Evolutionary conservation across 2,329 filamentous ascomycete genomes (phyloP), one percentile per base, ranked within the genome.

Genomic region (Didymella glomerata): DNA sequence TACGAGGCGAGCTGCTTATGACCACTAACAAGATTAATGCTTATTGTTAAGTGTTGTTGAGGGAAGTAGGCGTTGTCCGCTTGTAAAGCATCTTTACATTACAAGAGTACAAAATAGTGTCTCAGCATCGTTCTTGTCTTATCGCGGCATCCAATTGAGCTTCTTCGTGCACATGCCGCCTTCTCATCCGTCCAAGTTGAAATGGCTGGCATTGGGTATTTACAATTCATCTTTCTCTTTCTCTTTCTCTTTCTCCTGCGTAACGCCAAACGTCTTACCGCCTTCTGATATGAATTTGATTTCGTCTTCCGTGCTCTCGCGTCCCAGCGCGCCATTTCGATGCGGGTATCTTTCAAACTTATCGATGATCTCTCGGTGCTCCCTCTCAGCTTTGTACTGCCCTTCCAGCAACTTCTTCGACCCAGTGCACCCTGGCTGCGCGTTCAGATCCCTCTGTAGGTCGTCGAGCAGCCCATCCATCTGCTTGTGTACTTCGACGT

Each of bases 281-380:
- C 77, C 78, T 2, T 76, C 78, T 48, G 79, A 77, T 41, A 88
- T 64, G 72, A 82, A 88, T 62, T 77, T 76, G 50, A 59, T 69
- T 73, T 88, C 86, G 60, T 84, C 84, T 1, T 63, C 62, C 6
- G 83, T 86, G 44, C 71, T 76, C 60, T 79, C 71, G 61, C 86
- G 74, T 0, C 82, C 84, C 49, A 88, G 51, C 0, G 76, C 76
- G 54, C 73, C 68, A 65, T 88, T 88, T 6, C 86, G 76, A 72
- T 88, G 83, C 9, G 86, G 86, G 74, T 87, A 88, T 52, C 86
- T 73, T 1, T 85, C 85, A 68, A 88, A 88, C 56, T 60, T 76
- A 54, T 79, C 72, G 36, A 88, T 72, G 14, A 87, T 82, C 22
- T 79, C 79, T 22, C 71, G 68, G 67, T 88, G 86, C 63, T 77